Percentiles rank a stretch among this genome's conserved stretches.
Evolutionary conservation across 129 eudicot genomes (phyloP).

Genomic region (Pseudognaphalium luteoalbum): DNA sequence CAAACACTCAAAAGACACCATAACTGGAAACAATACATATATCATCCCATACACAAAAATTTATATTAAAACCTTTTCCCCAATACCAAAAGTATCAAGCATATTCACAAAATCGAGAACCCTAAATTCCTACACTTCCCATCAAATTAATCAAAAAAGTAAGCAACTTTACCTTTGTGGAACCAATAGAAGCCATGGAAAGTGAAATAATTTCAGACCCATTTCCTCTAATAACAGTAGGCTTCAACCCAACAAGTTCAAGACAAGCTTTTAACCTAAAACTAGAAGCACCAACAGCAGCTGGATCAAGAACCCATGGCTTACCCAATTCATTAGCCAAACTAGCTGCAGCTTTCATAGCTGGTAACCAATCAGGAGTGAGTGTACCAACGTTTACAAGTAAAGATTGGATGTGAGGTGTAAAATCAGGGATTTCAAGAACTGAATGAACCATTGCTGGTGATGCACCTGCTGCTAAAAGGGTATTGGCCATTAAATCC

Average conservation of each 20-base stretch:
- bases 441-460: constrained; percentile 85
- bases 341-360: constrained; percentile 76
- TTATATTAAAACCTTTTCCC: background rate
- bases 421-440: constrained; percentile 82
- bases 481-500: constrained; percentile 92
- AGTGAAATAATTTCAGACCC: constrained; percentile 89
- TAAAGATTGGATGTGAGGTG: constrained; percentile 59
- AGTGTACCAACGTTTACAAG: constrained; percentile 85
- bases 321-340: constrained; percentile 41
- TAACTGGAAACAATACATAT: no score
- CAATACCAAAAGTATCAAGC: background rate
- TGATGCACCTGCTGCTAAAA: constrained; percentile 85
- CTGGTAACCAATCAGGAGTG: constrained; percentile 71
- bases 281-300: constrained; percentile 73
- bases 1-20: no score
- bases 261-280: constrained; percentile 78
- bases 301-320: constrained; percentile 99
- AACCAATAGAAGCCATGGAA: constrained; percentile 53
- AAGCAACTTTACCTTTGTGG: constrained; percentile 50
- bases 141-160: background rate
- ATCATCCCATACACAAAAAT: no score
- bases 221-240: constrained; percentile 80
- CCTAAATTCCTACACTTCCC: background rate
- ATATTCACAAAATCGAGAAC: constrained; percentile 4
- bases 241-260: constrained; percentile 60